phyloP scores from a whole-genome alignment of 75 land plant genomes.

The Larix kaempferi region DNA sequence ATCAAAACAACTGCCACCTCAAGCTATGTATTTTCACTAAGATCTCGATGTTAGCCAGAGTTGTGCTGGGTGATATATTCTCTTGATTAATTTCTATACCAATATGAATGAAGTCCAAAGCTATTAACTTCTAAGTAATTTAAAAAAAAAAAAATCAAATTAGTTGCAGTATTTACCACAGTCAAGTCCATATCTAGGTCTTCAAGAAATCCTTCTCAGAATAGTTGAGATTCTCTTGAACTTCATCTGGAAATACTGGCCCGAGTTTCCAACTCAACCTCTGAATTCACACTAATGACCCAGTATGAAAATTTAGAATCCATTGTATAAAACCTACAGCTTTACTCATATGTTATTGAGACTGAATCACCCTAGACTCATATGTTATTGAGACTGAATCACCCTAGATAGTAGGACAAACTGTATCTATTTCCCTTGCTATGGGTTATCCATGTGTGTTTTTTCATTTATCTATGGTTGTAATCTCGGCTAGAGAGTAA shows the following conservation, averaged over 20 bases:
- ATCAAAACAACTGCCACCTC: background rate
- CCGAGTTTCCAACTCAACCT: conserved; percentile 39
- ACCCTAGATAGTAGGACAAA: too few relatives aligned
- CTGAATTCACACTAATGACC: too few relatives aligned
- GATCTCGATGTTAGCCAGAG: background rate
- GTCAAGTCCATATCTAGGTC: conserved; percentile 74
- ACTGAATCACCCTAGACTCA: too few relatives aligned
- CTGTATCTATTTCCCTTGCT: too few relatives aligned
- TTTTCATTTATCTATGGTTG: too few relatives aligned
- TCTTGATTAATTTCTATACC: too few relatives aligned
- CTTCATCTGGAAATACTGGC: conserved; percentile 74
- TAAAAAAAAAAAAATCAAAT: background rate
- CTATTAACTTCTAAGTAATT: background rate
- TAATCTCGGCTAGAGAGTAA: too few relatives aligned
- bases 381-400: too few relatives aligned
- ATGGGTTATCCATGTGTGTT: too few relatives aligned
- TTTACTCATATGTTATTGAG: too few relatives aligned
- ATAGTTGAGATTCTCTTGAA: conserved; percentile 58
- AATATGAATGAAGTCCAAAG: background rate
- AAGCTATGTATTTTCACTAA: background rate
- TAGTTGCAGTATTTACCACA: conserved; percentile 54
- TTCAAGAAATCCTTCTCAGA: conserved; percentile 72
- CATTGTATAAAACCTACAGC: too few relatives aligned
- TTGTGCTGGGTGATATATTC: background rate
- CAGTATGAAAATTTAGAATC: too few relatives aligned